Conservation (phyloP, 495 filamentous ascomycete species). For the Penicilliopsis zonata region DNA sequence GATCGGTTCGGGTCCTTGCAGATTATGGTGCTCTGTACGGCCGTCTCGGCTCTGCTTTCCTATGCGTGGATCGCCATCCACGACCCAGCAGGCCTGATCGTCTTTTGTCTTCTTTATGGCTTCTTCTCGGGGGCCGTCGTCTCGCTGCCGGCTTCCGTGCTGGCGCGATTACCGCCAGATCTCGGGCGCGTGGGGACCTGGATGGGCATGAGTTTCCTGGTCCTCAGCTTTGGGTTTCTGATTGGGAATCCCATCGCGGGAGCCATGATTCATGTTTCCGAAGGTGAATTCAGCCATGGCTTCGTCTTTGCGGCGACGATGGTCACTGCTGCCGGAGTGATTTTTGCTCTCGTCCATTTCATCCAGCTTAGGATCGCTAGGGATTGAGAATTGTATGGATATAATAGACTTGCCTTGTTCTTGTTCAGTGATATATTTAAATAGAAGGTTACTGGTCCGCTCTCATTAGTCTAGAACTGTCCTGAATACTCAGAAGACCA, state of each 20-base stretch:
- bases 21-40: conserved; percentile 11
- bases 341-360: too few relatives aligned
- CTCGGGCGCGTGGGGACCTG: conserved; percentile 46
- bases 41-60: conserved; percentile 13
- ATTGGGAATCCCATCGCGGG: conserved; percentile 60
- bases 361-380: too few relatives aligned
- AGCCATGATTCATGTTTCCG: too few relatives aligned
- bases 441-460: too few relatives aligned
- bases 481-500: too few relatives aligned
- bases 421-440: too few relatives aligned
- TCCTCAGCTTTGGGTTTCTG: conserved; percentile 52
- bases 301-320: too few relatives aligned
- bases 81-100: conserved; percentile 42
- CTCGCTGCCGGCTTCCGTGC: conserved; percentile 42
- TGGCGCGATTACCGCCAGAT: conserved; percentile 53
- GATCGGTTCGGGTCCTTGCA: conserved; percentile 15
- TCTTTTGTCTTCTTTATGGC: conserved; percentile 51
- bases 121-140: conserved; percentile 59
- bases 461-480: too few relatives aligned
- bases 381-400: too few relatives aligned
- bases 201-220: conserved; percentile 63
- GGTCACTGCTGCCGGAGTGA: too few relatives aligned
- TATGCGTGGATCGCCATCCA: conserved; percentile 43
- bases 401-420: too few relatives aligned
- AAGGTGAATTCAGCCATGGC: too few relatives aligned